These are phyloP conservation scores for Sanguinoderma infundibulare DNA, from an alignment of 1,284 basidiomycete species.

Conservation along the genomic window DNA sequence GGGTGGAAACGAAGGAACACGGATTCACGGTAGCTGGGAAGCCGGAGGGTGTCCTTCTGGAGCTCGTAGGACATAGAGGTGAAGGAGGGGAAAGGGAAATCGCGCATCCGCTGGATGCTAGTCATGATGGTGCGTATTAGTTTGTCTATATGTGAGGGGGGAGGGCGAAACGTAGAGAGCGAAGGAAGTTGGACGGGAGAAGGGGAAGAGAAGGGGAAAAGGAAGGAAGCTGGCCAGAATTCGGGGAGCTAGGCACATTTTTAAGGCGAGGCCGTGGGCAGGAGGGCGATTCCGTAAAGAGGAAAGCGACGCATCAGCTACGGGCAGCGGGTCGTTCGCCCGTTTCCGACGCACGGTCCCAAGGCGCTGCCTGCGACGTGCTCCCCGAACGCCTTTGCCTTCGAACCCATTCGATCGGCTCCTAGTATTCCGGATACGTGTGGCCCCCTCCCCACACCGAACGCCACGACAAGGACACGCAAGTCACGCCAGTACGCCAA, in stretches of 20 bases:
- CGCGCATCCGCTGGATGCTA: constrained; percentile 12
- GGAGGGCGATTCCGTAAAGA: constrained; percentile 18
- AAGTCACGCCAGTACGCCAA: not conserved
- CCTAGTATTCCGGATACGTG: not conserved
- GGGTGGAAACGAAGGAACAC: constrained; percentile 22
- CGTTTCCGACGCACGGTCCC: constrained; percentile 7
- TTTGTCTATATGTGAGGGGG: not conserved
- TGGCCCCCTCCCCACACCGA: not conserved
- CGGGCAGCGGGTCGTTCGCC: constrained; percentile 8
- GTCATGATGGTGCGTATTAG: not conserved
- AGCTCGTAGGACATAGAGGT: constrained; percentile 14
- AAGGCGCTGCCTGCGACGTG: constrained; percentile 10
- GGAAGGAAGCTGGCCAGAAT: not conserved
- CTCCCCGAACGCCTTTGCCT: constrained; percentile 8
- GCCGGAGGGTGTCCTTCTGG: constrained; percentile 19
- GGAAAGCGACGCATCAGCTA: constrained; percentile 17
- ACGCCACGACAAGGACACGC: not conserved
- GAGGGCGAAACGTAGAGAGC: not conserved
- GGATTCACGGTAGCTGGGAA: constrained; percentile 25
- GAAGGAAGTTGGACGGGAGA: constrained; percentile 4
- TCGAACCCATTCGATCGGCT: not conserved
- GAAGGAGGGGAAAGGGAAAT: constrained; percentile 23
- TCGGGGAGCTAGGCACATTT: constrained; percentile 11
- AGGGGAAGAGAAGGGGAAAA: not conserved
- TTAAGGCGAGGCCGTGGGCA: constrained; percentile 10